These are phyloP conservation scores for Nicotiana tabacum DNA, from an alignment of 257 asterid genomes.

Conservation along the genomic window DNA sequence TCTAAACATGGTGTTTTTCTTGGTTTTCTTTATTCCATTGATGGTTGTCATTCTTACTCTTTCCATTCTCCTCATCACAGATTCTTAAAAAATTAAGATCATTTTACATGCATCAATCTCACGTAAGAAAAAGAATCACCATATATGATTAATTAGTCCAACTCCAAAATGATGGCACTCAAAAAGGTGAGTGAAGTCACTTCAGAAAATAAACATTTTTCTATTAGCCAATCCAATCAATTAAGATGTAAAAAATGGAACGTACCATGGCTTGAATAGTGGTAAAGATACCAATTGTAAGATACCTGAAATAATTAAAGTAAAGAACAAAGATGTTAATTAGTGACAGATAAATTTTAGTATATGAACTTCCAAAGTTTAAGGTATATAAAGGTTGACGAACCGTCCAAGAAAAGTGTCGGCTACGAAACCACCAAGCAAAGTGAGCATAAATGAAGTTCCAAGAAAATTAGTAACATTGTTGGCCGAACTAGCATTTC, in stretches of 20 bases:
- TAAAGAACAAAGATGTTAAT: background rate
- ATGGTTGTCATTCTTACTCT: background rate
- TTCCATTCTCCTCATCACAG: slow-evolving; percentile 21
- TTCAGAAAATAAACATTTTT: background rate
- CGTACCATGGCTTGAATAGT: slow-evolving; percentile 71
- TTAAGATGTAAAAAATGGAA: background rate
- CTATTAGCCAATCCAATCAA: background rate
- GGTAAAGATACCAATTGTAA: slow-evolving; percentile 71
- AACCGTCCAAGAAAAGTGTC: slow-evolving; percentile 85
- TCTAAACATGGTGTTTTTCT: background rate
- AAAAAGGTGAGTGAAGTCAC: background rate
- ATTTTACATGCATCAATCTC: background rate
- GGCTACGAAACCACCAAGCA: slow-evolving; percentile 84
- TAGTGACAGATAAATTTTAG: background rate
- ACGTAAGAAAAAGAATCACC: background rate
- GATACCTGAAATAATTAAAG: slow-evolving; percentile 37
- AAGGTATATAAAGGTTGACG: background rate
- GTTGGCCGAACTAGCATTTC: slow-evolving; percentile 73
- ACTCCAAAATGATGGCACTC: slow-evolving; percentile 7
- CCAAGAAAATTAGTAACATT: slow-evolving; percentile 82
- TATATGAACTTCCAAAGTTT: background rate
- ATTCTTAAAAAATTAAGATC: background rate
- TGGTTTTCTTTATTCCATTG: background rate
- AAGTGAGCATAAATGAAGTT: slow-evolving; percentile 73
- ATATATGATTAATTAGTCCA: background rate